Conservation (phyloP, 202 grass and related monocot genomes). For the Bolboschoenoplectus hybrid region DNA sequence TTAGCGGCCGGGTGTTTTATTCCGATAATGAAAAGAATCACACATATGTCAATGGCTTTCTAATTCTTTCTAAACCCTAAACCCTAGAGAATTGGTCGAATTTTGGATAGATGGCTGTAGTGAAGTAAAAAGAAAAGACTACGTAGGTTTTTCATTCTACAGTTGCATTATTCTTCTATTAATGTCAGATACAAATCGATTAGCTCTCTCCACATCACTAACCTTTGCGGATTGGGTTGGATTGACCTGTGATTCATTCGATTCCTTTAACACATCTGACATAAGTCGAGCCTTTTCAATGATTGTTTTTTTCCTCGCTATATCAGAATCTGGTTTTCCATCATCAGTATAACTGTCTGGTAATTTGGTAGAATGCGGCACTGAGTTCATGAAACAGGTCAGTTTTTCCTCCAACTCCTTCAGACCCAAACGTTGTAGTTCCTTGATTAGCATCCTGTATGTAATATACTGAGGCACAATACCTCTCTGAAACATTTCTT, state of each 20-base stretch:
- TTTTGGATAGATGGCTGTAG: not conserved
- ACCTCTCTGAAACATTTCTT: slow-evolving; percentile 70
- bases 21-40: slow-evolving; percentile 9
- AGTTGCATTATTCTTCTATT: slow-evolving; percentile 55
- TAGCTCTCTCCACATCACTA: slow-evolving; percentile 57
- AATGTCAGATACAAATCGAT: slow-evolving; percentile 59
- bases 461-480: slow-evolving; percentile 84
- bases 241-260: slow-evolving; percentile 2
- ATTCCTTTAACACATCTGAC: slow-evolving; percentile 67
- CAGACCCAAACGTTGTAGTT: slow-evolving; percentile 59
- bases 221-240: slow-evolving; percentile 33
- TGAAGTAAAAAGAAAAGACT: not conserved
- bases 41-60: not conserved
- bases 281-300: slow-evolving; percentile 61
- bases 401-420: slow-evolving; percentile 52
- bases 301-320: slow-evolving; percentile 58
- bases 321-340: slow-evolving; percentile 48
- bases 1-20: not conserved
- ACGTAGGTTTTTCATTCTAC: not conserved
- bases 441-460: slow-evolving; percentile 69
- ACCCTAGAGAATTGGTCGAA: not conserved
- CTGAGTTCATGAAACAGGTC: slow-evolving; percentile 59
- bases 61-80: not conserved
- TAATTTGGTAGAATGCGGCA: slow-evolving; percentile 78
- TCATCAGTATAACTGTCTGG: slow-evolving; percentile 63